Evolutionary conservation across 2,329 filamentous ascomycete species (phyloP), one percentile per base, ranked within the genome.

Genomic region (Epichloe sp.): DNA sequence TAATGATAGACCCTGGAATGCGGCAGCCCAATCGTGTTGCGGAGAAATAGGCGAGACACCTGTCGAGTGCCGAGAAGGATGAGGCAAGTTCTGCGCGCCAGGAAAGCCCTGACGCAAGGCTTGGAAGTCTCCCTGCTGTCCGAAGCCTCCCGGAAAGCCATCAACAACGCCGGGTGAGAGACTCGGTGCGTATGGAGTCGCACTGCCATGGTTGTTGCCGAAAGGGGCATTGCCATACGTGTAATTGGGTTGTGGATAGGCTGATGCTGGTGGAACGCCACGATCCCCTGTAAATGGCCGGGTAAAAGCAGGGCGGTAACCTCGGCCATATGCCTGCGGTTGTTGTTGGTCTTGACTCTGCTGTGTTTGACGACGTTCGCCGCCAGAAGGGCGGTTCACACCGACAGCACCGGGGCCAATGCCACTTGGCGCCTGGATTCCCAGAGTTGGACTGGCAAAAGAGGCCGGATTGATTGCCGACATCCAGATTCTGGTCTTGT

Each of bases 401-500:
- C 76, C 77, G n/a, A 86, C 76, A 23, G 81, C 80, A 23, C 82
- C 83, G 8, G 80, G 80, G 0, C 80, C 79, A 58, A 85, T 76
- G 31, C 79, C 79, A 55, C 80, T 83, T 1, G 84, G 81, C 2
- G 83, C 80, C 63, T 84, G 82, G 21, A 89, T 72, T 26, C 85
- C 85, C 47, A 87, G 73, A 3, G 81, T 82, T 17, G 86, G 85
- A 55, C 83, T 90, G 23, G 86, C 86, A 66, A 97, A 96, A 0
- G 91, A 96, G 5, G 91, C 93, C 7, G 93, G 93, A 65, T 98
- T 98, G 67, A 98, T 95, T 4, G 93, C 93, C 4, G 91, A 97
- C 88, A 98, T 95, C 93, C 93, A 98, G 61, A 98, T 98, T 59
- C 94, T 82, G 21, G 91, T 95, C 74, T 98, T 98, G 77, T 97